Percentiles rank a stretch among this genome's conserved stretches.
Conservation (phyloP, 495 filamentous ascomycete genomes). For the Penicillium samsonianum region DNA sequence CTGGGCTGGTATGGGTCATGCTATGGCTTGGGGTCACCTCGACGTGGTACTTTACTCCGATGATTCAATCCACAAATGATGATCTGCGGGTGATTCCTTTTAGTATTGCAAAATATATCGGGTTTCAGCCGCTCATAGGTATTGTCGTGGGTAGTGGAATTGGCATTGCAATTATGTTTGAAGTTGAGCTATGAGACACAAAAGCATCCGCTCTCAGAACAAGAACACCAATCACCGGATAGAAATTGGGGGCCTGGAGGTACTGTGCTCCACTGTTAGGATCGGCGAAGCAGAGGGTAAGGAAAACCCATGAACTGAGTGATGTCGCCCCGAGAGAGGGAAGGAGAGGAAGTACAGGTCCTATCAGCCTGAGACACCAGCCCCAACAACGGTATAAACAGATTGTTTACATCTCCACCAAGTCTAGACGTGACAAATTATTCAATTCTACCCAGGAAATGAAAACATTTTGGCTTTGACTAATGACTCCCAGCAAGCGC, state of each 20-base stretch:
- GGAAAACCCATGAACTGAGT: no score
- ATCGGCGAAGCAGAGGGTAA: no score
- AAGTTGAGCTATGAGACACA: slow-evolving; percentile 3
- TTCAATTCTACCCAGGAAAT: neutral
- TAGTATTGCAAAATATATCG: slow-evolving; percentile 4
- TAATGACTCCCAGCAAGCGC: neutral
- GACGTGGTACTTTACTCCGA: slow-evolving; percentile 22
- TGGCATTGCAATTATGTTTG: neutral
- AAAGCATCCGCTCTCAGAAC: neutral
- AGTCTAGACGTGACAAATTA: neutral
- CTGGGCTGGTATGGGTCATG: slow-evolving; percentile 15
- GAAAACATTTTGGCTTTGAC: neutral
- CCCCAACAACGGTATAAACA: no score
- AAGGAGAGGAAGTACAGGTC: no score
- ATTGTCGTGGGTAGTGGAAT: neutral
- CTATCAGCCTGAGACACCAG: no score
- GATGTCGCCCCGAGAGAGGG: no score
- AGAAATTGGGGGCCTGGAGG: neutral
- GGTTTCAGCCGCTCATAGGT: neutral
- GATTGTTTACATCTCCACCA: no score
- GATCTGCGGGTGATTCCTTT: slow-evolving; percentile 20
- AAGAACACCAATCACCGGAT: neutral
- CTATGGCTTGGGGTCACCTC: slow-evolving; percentile 19
- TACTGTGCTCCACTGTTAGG: no score
- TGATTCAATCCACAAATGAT: slow-evolving; percentile 15